Percentiles rank a stretch among this genome's conserved stretches.
Evolutionary conservation across 305 asterid species (phyloP).

Genomic region (Solanum hybrid): DNA sequence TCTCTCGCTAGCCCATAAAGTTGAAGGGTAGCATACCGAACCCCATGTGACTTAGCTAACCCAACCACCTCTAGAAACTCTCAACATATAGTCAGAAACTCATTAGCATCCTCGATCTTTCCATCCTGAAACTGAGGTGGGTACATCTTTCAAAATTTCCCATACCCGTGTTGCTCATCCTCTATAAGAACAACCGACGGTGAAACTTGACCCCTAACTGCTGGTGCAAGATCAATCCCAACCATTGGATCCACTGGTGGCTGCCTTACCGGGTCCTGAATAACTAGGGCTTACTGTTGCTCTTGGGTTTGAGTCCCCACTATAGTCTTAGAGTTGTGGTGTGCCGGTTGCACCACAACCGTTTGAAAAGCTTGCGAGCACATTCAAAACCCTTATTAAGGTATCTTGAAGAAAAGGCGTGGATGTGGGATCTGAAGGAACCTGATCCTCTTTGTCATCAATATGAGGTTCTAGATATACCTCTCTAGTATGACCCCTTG

Average conservation of each 20-base stretch:
- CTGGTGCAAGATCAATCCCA: neutral
- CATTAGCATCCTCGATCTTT: neutral
- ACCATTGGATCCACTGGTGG: neutral
- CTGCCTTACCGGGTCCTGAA: neutral
- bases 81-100: neutral
- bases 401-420: neutral
- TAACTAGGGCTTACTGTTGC: neutral
- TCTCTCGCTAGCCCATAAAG: neutral
- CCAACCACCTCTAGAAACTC: neutral
- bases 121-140: neutral
- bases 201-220: neutral
- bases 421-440: neutral
- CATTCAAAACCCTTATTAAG: neutral
- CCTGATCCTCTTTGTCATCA: neutral
- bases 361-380: neutral
- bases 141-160: neutral
- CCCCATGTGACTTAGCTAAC: neutral
- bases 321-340: neutral
- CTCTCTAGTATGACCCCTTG: neutral
- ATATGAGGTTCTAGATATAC: neutral
- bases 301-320: neutral
- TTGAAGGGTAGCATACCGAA: neutral
- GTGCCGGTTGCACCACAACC: neutral
- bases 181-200: neutral
- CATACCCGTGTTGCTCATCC: neutral